phyloP scores from a whole-genome alignment of 2,329 filamentous ascomycete genomes.

The Penicillium paneum region DNA sequence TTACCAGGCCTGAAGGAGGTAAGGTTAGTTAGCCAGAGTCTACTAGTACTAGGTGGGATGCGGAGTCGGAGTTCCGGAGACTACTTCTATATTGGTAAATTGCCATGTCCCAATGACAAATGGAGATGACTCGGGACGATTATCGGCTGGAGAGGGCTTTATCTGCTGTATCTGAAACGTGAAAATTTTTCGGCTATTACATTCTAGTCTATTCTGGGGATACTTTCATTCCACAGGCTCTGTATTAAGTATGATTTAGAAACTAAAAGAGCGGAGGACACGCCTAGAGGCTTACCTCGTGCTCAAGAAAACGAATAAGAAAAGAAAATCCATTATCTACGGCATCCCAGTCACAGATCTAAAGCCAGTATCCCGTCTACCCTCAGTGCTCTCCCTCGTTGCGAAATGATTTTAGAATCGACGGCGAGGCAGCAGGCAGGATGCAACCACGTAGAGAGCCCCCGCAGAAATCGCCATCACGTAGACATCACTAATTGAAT shows the following conservation, averaged over 20 bases:
- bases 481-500: neutral
- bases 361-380: neutral
- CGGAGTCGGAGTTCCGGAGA: neutral
- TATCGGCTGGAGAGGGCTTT: neutral
- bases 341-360: neutral
- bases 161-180: neutral
- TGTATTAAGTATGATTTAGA: neutral
- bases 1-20: too few species aligned
- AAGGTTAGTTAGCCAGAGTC: too few species aligned
- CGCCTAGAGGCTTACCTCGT: neutral
- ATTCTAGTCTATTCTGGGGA: neutral
- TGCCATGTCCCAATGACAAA: neutral
- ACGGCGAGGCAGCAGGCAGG: neutral
- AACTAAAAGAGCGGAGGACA: neutral
- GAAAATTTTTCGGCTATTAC: neutral
- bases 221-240: neutral
- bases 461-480: neutral
- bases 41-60: neutral
- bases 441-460: neutral
- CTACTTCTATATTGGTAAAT: neutral
- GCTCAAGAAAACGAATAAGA: neutral
- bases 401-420: neutral
- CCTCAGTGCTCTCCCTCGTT: neutral
- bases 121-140: neutral
- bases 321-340: neutral